Evolutionary conservation across 768 basidiomycete species (phyloP).

Genomic region (Boletus fagicola): DNA sequence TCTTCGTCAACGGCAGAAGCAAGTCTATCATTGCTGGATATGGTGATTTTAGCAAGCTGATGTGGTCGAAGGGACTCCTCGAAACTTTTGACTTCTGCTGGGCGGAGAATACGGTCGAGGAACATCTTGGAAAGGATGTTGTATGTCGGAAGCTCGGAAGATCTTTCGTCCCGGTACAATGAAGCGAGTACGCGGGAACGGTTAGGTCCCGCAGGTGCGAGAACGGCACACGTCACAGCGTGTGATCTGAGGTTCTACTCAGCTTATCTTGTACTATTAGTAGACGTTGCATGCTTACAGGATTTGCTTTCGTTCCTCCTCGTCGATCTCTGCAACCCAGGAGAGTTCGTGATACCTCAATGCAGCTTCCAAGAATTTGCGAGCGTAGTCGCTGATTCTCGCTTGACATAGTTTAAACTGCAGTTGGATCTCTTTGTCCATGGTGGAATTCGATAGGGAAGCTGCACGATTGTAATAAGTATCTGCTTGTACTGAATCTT

Average conservation of each 20-base stretch:
- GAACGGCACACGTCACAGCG: conserved; percentile 93
- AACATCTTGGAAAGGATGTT: conserved; percentile 98
- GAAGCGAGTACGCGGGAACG: conserved; percentile 91
- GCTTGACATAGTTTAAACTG: conserved; percentile 93
- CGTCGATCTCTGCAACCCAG: conserved; percentile 87
- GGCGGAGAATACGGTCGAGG: conserved; percentile 92
- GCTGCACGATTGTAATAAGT: conserved; percentile 97
- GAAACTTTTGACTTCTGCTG: conserved; percentile 87
- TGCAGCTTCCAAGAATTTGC: conserved; percentile 94
- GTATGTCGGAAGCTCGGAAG: conserved; percentile 72
- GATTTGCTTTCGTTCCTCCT: conserved; percentile 87
- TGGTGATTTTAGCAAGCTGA: conserved; percentile 89
- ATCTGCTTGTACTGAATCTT: conserved; percentile 97
- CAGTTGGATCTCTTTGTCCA: conserved; percentile 75
- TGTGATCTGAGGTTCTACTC: conserved; percentile 54
- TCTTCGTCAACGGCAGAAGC: conserved; percentile 66
- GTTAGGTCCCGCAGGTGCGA: conserved; percentile 96
- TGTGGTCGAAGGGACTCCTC: conserved; percentile 85
- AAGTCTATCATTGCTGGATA: conserved; percentile 78
- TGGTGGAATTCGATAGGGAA: conserved; percentile 76
- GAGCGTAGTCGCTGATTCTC: conserved; percentile 85
- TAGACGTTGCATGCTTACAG: conserved; percentile 55
- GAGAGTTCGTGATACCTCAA: conserved; percentile 93
- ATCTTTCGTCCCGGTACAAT: conserved; percentile 91
- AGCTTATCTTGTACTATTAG: not conserved